These are phyloP conservation scores for Plasmodium malariae DNA, from an alignment of 169 alveolate genomes.

Conservation along the genomic window DNA sequence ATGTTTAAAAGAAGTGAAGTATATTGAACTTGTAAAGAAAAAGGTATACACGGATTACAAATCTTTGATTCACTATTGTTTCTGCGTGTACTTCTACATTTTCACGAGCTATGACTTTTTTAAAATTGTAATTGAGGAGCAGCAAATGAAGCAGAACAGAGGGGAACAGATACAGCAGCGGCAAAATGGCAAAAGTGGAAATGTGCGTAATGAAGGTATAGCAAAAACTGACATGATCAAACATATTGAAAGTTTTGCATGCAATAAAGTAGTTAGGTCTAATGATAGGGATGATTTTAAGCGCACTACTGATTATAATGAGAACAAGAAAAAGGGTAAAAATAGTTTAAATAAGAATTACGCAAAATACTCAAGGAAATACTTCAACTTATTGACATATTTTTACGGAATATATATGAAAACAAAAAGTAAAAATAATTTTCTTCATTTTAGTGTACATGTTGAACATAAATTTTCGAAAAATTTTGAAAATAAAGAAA, in stretches of 20 bases:
- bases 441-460: slow-evolving; percentile 6
- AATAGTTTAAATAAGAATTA: slow-evolving; percentile 1
- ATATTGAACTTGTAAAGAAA: slow-evolving; percentile 22
- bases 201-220: neutral
- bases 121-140: neutral
- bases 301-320: neutral
- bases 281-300: neutral
- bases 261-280: too few relatives aligned
- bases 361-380: slow-evolving; percentile 29
- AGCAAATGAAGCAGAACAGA: neutral
- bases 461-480: neutral
- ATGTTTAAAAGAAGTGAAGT: slow-evolving; percentile 17
- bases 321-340: neutral
- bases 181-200: neutral
- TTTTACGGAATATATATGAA: slow-evolving; percentile 50
- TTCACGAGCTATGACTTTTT: slow-evolving; percentile 18
- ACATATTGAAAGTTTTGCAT: too few relatives aligned
- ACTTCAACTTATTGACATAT: slow-evolving; percentile 29
- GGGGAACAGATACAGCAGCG: neutral
- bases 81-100: slow-evolving; percentile 24
- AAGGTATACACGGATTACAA: slow-evolving; percentile 9
- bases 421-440: slow-evolving; percentile 15
- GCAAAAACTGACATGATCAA: too few relatives aligned
- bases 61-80: slow-evolving; percentile 13
- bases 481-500: neutral